Base-by-base conservation (phyloP, 306 rosid genomes). In the Malus orientalis region DNA sequence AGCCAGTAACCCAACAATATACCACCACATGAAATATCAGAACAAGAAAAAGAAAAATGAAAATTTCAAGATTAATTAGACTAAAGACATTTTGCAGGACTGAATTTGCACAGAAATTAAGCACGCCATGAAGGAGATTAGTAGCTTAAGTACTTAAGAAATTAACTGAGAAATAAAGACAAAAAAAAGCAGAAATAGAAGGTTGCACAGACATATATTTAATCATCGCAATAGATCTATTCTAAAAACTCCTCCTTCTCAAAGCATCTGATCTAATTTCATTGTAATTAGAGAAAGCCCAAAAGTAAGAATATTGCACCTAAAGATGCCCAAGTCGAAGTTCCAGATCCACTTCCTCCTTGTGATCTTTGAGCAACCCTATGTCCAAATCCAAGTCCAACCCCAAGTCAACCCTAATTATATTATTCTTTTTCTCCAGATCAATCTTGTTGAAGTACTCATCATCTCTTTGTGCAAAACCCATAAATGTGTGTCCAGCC, bases 281-380 rank as follows among this genome's bases (percentile, higher is more conserved):
- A 64, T 33, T 51, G 20, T 15, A 51, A 18, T 32, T 38, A 38
- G 42, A 38, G 42, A 38, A 38, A 38, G 10, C 74, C 53, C 38
- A 49, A 19, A 32, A 65, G 40, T 44, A 11, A 53, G 51, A 58
- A 58, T n/a, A 58, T 59, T 75, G 66, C 73, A 76, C 20, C 65
- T 65, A 49, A 45, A 74, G 66, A 76, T 67, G 73, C 54, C 88
- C 89, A 16, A 93, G 96, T 78, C 95, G 91, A 80, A 93, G 93
- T 84, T 93, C 98, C 91, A 93, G 84, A 85, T 93, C 98, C 58
- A 93, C 80, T 61, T 83, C 85, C 82, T 88, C 88, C 29, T 74
- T 61, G 7, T 45, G 84, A 71, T 86, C 83, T 79, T 85, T 78
- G 68, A 82, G 70, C 66, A 82, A 70, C 25, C 89, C 88, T 83